phyloP scores from a whole-genome alignment of 805 yeast genomes.

The Ogataea angusta region DNA sequence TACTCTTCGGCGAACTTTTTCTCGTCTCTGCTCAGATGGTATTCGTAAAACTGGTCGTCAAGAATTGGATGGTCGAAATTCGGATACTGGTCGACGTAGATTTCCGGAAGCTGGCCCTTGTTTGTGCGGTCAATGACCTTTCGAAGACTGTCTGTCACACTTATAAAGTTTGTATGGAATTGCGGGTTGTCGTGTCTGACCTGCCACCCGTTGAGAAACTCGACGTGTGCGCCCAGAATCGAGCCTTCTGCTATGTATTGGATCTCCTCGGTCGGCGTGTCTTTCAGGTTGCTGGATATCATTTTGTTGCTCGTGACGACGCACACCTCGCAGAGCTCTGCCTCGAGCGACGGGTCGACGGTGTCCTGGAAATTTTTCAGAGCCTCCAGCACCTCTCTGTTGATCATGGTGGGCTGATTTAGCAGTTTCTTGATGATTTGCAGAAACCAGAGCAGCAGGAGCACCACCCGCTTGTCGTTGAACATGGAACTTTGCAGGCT shows the following conservation, averaged over 20 bases:
- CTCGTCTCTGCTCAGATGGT: conserved; percentile 24
- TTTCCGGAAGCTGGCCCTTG: conserved; percentile 23
- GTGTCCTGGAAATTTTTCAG: conserved; percentile 10
- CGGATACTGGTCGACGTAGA: conserved; percentile 18
- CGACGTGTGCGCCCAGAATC: conserved; percentile 27
- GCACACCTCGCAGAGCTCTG: conserved; percentile 23
- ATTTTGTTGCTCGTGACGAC: conserved; percentile 29
- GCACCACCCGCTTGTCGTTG: conserved; percentile 28
- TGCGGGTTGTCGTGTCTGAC: conserved; percentile 28
- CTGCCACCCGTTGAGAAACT: conserved; percentile 35
- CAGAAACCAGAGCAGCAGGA: conserved; percentile 30
- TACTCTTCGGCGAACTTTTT: conserved; percentile 25
- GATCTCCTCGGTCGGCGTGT: conserved; percentile 7
- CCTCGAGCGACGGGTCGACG: conserved; percentile 20
- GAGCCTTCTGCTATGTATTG: conserved; percentile 16
- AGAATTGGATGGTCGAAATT: conserved; percentile 22
- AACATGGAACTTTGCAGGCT: conserved; percentile 21
- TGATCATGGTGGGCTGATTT: conserved; percentile 23
- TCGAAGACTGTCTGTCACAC: conserved; percentile 22
- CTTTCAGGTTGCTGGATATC: conserved; percentile 14
- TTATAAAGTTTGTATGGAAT: conserved; percentile 28
- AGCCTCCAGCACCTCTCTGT: conserved; percentile 10
- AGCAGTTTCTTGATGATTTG: conserved; percentile 29
- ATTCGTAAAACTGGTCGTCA: conserved; percentile 19
- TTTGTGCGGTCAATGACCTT: conserved; percentile 24